Conservation (phyloP, 164 flowering plant species). For the Vitis vinifera region ASM3070453v1 NC_081822.1:11336001-11336500, state of each 20-base stretch:
- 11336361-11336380: constrained; percentile 15
- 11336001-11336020: too few relatives aligned
- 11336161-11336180: too few relatives aligned
- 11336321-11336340: neutral
- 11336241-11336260: constrained; percentile 19
- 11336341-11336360: neutral
- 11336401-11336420: constrained; percentile 27
- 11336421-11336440: constrained; percentile 16
- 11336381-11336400: constrained; percentile 35
- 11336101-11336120: too few relatives aligned
- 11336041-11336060: too few relatives aligned
- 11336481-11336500: constrained; percentile 52
- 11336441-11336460: constrained; percentile 16
- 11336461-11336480: constrained; percentile 67
- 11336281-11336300: neutral
- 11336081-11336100: too few relatives aligned
- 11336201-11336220: constrained; percentile 6
- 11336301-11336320: neutral
- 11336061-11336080: too few relatives aligned
- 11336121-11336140: too few relatives aligned
- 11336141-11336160: too few relatives aligned
- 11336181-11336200: neutral
- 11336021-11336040: too few relatives aligned
- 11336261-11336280: neutral
- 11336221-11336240: constrained; percentile 18